Percentiles rank a stretch among this genome's conserved stretches.
Conservation (phyloP, 768 basidiomycete species). For the Pleurotus salmoneostramineus region DNA sequence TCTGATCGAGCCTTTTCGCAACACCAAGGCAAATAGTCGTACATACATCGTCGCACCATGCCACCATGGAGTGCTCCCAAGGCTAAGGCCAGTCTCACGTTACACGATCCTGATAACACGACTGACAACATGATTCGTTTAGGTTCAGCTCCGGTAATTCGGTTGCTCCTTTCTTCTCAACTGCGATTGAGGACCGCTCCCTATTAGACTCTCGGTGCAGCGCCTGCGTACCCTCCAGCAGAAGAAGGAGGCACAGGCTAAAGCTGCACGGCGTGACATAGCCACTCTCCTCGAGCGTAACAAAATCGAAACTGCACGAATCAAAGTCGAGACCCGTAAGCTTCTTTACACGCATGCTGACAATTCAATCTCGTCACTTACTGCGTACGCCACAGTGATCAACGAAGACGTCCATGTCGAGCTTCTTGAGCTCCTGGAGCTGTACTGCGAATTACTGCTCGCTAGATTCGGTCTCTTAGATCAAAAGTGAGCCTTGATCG, state of each 20-base stretch:
- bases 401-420: constrained; percentile 85
- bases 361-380: constrained; percentile 8
- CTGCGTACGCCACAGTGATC: constrained; percentile 47
- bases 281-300: constrained; percentile 74
- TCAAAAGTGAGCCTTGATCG: constrained; percentile 56
- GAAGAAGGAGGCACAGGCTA: constrained; percentile 86
- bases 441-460: constrained; percentile 91
- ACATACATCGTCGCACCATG: too few species aligned
- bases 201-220: constrained; percentile 80
- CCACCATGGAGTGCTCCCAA: constrained; percentile 60
- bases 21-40: not conserved
- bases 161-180: constrained; percentile 1
- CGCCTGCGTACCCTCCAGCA: constrained; percentile 82
- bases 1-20: too few species aligned
- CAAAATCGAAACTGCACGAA: constrained; percentile 79
- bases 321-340: constrained; percentile 83
- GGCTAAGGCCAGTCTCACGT: constrained; percentile 37
- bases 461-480: constrained; percentile 92
- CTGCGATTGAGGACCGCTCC: constrained; percentile 7
- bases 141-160: constrained; percentile 43
- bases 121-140: constrained; percentile 7
- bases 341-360: constrained; percentile 22
- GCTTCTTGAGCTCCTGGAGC: constrained; percentile 86
- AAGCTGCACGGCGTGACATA: constrained; percentile 71
- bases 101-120: not conserved